phyloP scores from a whole-genome alignment of 2,329 filamentous ascomycete species.

The Colletotrichum lentis region DNA sequence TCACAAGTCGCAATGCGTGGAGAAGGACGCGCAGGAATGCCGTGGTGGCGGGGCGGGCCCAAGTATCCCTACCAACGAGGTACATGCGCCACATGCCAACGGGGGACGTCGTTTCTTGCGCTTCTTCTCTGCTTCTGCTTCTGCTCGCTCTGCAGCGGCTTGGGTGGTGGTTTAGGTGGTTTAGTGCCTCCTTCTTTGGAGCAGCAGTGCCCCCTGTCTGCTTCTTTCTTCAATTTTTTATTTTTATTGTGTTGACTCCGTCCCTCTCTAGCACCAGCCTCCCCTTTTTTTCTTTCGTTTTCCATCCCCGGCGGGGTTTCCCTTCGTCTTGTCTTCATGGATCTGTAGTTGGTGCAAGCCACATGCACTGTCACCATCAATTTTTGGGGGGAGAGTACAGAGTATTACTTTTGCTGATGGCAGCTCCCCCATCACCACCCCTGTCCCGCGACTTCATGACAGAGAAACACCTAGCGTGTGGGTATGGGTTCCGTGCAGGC shows the following conservation, averaged over 20 bases:
- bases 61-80: constrained; percentile 30
- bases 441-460: background rate
- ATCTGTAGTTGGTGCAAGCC: constrained; percentile 9
- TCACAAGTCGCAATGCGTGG: constrained; percentile 21
- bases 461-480: background rate
- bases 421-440: background rate
- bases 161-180: too few relatives aligned
- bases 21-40: constrained; percentile 34
- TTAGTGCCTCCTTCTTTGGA: background rate
- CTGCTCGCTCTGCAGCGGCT: background rate
- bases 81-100: constrained; percentile 32
- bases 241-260: too few relatives aligned
- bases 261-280: background rate
- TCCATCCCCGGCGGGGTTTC: background rate
- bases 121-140: background rate
- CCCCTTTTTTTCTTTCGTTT: background rate
- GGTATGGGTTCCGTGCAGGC: background rate
- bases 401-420: background rate
- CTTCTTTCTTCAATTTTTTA: background rate
- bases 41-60: constrained; percentile 28
- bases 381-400: background rate
- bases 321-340: background rate
- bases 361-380: constrained; percentile 5
- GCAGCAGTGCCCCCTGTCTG: background rate
- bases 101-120: constrained; percentile 10